These are phyloP conservation scores for Penicillium daleae DNA, from an alignment of 495 filamentous ascomycete species.

Conservation along the genomic window DNA sequence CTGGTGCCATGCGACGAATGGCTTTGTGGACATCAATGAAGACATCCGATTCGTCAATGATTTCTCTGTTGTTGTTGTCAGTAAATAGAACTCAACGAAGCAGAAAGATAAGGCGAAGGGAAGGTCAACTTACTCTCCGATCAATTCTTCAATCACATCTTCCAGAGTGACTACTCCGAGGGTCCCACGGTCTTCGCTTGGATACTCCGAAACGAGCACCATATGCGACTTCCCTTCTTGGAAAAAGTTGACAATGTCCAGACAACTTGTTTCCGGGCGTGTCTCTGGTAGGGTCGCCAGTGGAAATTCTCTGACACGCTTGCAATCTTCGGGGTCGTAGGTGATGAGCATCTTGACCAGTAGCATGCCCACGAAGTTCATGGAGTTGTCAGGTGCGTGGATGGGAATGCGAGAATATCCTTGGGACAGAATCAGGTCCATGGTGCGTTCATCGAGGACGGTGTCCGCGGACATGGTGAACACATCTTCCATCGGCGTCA, in stretches of 20 bases:
- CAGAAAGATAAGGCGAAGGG: conserved; percentile 16
- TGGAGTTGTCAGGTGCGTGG: conserved; percentile 77
- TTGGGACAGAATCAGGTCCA: conserved; percentile 88
- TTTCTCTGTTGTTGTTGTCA: conserved; percentile 56
- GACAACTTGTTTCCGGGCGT: conserved; percentile 88
- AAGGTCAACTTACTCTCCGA: conserved; percentile 78
- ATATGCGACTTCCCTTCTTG: conserved; percentile 99
- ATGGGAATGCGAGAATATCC: conserved; percentile 97
- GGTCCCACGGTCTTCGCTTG: conserved; percentile 85
- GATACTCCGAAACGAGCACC: conserved; percentile 91
- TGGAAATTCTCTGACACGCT: conserved; percentile 82
- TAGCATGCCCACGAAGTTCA: conserved; percentile 95
- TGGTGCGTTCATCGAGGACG: conserved; percentile 85
- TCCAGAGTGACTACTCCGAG: conserved; percentile 93
- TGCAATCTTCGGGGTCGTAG: conserved; percentile 92
- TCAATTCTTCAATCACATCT: conserved; percentile 97
- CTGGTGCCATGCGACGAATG: conserved; percentile 76
- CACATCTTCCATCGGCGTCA: conserved; percentile 98
- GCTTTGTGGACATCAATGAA: conserved; percentile 97
- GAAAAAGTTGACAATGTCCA: conserved; percentile 99
- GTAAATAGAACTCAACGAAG: conserved; percentile 23
- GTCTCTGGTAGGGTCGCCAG: conserved; percentile 95
- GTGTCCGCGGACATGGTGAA: conserved; percentile 94
- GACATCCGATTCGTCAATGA: conserved; percentile 90
- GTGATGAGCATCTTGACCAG: conserved; percentile 98